Conservation (phyloP, 2,329 filamentous ascomycete genomes). For the Huntiella decipiens region DNA sequence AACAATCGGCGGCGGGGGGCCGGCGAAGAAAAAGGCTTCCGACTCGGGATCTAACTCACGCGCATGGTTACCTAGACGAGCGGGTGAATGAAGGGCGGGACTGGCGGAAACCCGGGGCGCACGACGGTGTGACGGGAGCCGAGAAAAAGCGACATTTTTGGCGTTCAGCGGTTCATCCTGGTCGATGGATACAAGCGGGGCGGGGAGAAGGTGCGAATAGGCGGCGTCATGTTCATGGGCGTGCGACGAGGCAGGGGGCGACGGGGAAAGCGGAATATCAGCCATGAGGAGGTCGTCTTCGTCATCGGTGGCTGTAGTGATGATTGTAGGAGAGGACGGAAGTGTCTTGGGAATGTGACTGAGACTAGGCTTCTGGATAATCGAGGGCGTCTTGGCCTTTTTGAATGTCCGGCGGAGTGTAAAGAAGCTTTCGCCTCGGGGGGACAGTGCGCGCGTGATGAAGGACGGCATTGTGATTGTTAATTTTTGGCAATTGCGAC, state of each 20-base stretch:
- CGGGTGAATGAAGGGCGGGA: background rate
- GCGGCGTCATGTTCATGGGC: background rate
- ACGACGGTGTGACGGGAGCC: background rate
- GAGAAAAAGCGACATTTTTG: conserved; percentile 7
- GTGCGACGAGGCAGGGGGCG: background rate
- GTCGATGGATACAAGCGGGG: background rate
- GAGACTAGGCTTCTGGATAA: background rate
- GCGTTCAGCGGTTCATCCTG: background rate
- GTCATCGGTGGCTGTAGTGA: too few species aligned
- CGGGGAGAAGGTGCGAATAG: background rate
- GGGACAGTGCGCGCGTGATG: conserved; percentile 4
- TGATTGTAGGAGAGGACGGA: too few species aligned
- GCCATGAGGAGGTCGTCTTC: conserved; percentile 3
- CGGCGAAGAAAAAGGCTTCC: conserved; percentile 23
- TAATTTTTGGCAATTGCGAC: background rate
- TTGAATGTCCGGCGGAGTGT: conserved; percentile 8
- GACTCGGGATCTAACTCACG: conserved; percentile 12
- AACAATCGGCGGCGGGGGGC: conserved; percentile 33
- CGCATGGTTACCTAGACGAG: background rate
- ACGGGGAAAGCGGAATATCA: conserved; percentile 7
- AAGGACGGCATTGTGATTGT: conserved; percentile 3
- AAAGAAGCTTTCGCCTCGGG: conserved; percentile 7
- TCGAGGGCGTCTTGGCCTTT: conserved; percentile 6
- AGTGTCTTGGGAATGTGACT: background rate
- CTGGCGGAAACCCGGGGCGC: too few species aligned